Base-by-base conservation (phyloP, 257 asterid genomes). In the Fraxinus americana region DNA sequence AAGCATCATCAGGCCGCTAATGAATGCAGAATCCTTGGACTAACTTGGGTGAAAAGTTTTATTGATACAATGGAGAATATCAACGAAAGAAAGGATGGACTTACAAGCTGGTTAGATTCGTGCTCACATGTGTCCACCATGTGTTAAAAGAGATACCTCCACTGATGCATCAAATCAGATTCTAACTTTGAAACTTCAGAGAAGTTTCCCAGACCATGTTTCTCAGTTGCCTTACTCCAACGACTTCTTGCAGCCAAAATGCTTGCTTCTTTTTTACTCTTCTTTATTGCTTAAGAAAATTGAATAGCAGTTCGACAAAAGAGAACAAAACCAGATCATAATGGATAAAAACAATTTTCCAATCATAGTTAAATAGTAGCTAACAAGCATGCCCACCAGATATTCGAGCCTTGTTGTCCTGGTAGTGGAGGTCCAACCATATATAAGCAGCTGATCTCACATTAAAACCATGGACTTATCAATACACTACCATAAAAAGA, bases 381-480 rank as follows among this genome's bases (percentile, higher is more conserved):
- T 4, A 30, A 41, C 48, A 25, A 65, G 65, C 61, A 72, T 57
- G 39, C 90, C 74, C 61, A 92, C 98, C 96, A 79, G 93, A 84
- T 79, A 86, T 66, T 80, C 96, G 93, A 61, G 90, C 96, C 82
- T 86, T 89, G 75, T 83, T 86, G 75, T 94, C 98, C 88, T 90
- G 96, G 73, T 92, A 90, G 34, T 94, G 88, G 79, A 94, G 97
- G 83, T 92, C 97, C 81, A 90, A 73, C 98, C 94, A 94, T 36
- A 94, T 80, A 84, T 87, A 82, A 45, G 89, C 95, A 85, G 98
- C 98, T 94, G 85, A 72, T 71, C 54, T 43, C 72, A 78, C 78
- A 83, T 67, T 38, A 79, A 84, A 67, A 59, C 52, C 79, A 81
- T 16, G 57, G 70, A 27, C 39, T 78, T 36, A 82, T 19, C 38